Percentiles rank a stretch among this genome's conserved stretches.
Evolutionary conservation across 164 flowering plant species (phyloP).

Genomic region (Brasenia schreberi): DNA sequence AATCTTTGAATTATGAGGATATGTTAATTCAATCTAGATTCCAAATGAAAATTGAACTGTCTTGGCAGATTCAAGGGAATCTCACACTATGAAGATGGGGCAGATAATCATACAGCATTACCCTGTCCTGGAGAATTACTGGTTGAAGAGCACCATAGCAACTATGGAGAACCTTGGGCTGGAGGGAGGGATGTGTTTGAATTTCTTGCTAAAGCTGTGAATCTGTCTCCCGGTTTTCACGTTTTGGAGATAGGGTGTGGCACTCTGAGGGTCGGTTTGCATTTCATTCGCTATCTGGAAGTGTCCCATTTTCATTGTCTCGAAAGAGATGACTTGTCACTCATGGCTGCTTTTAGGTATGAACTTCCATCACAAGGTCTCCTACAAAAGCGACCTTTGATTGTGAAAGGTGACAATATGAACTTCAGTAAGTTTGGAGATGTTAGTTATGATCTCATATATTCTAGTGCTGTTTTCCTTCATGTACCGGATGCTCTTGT

Average conservation of each 20-base stretch:
- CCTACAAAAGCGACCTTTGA: conserved; percentile 71
- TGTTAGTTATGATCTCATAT: conserved; percentile 57
- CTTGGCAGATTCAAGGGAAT: conserved; percentile 74
- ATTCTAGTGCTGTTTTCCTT: conserved; percentile 95
- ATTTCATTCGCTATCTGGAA: conserved; percentile 67
- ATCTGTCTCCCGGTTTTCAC: conserved; percentile 32
- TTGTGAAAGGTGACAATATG: conserved; percentile 87
- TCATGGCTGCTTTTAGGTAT: conserved; percentile 85
- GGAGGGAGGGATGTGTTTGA: conserved; percentile 96
- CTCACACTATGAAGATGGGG: conserved; percentile 68
- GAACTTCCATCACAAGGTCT: conserved; percentile 96
- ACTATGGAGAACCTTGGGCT: conserved; percentile 99
- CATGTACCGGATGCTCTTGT: conserved; percentile 96
- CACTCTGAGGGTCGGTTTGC: conserved; percentile 82
- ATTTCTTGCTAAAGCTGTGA: conserved; percentile 54
- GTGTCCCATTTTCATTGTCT: conserved; percentile 67
- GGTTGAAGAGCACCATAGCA: conserved; percentile 93
- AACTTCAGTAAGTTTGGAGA: conserved; percentile 65
- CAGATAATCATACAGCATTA: conserved; percentile 57
- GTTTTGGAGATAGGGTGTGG: conserved; percentile 99
- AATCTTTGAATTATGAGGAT: too few species aligned
- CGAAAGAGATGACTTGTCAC: conserved; percentile 82
- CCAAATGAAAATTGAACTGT: background rate
- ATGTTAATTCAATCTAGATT: too few species aligned
- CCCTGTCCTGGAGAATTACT: conserved; percentile 90